Evolutionary conservation across 148 eudicot genomes (phyloP).

Genomic region (Silene uniflora): DNA sequence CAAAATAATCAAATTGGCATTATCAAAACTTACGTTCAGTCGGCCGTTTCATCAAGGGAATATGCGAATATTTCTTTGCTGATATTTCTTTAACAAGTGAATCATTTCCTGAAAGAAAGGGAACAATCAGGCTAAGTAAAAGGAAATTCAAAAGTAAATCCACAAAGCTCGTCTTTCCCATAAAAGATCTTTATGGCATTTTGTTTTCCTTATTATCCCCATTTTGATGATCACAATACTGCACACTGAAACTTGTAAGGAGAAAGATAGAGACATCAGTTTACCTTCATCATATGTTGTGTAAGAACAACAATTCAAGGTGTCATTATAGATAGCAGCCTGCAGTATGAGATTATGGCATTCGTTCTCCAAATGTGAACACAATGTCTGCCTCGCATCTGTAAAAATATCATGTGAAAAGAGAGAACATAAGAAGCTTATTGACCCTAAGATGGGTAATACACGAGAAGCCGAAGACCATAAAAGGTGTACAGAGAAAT

Average conservation of each 20-base stretch:
- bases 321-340: conserved; percentile 63
- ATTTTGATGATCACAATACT: neutral
- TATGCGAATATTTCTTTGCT: conserved; percentile 44
- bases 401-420: neutral
- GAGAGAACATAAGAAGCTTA: conserved; percentile 8
- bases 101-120: conserved; percentile 41
- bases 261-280: neutral
- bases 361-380: conserved; percentile 57
- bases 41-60: conserved; percentile 57
- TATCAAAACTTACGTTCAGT: conserved; percentile 75
- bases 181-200: neutral
- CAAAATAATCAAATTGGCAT: neutral
- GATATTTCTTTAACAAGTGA: conserved; percentile 17
- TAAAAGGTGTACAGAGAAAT: neutral
- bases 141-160: neutral
- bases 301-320: conserved; percentile 46
- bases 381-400: conserved; percentile 67
- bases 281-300: conserved; percentile 25
- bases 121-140: too few species aligned
- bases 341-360: conserved; percentile 55
- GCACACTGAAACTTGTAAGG: neutral
- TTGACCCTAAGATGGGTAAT: neutral
- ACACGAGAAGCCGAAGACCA: neutral
- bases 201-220: too few species aligned
- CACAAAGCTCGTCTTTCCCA: neutral